phyloP scores from a whole-genome alignment of 106 monocot genomes.

The Acorus calamus region DNA sequence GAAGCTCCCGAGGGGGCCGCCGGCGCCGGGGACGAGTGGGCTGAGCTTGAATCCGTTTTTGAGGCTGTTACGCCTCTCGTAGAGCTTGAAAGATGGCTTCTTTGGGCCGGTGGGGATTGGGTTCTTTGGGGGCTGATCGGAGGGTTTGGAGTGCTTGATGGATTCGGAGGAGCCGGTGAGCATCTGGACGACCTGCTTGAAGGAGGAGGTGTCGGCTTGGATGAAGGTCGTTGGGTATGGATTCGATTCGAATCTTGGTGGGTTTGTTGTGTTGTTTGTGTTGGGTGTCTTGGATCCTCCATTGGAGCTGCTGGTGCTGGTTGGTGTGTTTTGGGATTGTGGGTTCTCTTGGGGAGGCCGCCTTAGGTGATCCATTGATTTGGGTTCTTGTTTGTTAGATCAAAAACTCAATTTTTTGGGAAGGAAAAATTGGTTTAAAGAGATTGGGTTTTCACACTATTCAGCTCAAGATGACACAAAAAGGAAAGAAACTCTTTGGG shows the following conservation, averaged over 20 bases:
- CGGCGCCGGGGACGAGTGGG: conserved; percentile 31
- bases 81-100: conserved; percentile 85
- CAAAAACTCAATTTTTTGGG: too few species aligned
- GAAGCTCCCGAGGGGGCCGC: conserved; percentile 3
- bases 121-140: not conserved
- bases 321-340: not conserved
- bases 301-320: not conserved
- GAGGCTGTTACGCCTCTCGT: conserved; percentile 83
- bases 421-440: too few species aligned
- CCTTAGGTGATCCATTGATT: too few species aligned
- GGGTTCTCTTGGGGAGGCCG: not conserved
- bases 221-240: conserved; percentile 86
- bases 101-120: conserved; percentile 30
- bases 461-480: too few species aligned
- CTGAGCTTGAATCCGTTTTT: conserved; percentile 62
- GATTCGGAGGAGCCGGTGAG: conserved; percentile 78
- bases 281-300: too few species aligned
- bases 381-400: too few species aligned
- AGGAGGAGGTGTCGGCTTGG: conserved; percentile 80
- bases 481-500: too few species aligned
- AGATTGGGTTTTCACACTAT: too few species aligned
- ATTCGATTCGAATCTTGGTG: conserved; percentile 27
- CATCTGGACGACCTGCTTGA: conserved; percentile 97
- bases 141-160: conserved; percentile 14
- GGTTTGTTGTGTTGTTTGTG: too few species aligned